phyloP scores from a whole-genome alignment of 2,329 filamentous ascomycete genomes.

The Claviceps digitariae region DNA sequence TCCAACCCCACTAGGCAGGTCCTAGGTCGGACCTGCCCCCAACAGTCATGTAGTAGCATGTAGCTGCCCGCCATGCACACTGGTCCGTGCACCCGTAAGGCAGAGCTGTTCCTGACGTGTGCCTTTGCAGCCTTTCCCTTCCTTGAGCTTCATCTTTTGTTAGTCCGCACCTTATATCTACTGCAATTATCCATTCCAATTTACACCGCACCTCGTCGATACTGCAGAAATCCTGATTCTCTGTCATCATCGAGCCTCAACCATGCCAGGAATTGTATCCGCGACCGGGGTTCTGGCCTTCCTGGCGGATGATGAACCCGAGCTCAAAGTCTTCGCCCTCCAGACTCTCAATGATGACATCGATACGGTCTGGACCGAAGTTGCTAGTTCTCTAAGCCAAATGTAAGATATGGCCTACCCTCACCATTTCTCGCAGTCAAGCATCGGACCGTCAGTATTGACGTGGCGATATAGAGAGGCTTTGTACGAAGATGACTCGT shows the following conservation, averaged over 20 bases:
- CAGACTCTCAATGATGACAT: conserved; percentile 94
- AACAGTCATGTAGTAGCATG: no score
- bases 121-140: conserved; percentile 9
- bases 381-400: conserved; percentile 79
- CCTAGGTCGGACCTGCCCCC: no score
- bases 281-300: conserved; percentile 92
- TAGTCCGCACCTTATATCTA: neutral
- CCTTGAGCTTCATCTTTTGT: neutral
- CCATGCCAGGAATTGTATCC: conserved; percentile 87
- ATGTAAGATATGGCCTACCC: conserved; percentile 47
- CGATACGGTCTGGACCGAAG: conserved; percentile 94
- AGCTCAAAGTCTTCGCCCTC: conserved; percentile 88
- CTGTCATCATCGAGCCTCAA: conserved; percentile 9
- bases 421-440: neutral
- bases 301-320: conserved; percentile 83
- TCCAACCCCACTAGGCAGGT: no score
- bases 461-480: conserved; percentile 62
- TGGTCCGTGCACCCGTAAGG: conserved; percentile 12
- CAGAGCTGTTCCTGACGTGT: conserved; percentile 33
- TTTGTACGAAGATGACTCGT: conserved; percentile 90
- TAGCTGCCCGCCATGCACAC: neutral
- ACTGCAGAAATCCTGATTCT: conserved; percentile 1
- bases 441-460: neutral
- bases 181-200: neutral
- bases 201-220: neutral